These are phyloP conservation scores for Malassezia sympodialis DNA, from an alignment of 1,284 basidiomycete species.

Conservation along the genomic window DNA sequence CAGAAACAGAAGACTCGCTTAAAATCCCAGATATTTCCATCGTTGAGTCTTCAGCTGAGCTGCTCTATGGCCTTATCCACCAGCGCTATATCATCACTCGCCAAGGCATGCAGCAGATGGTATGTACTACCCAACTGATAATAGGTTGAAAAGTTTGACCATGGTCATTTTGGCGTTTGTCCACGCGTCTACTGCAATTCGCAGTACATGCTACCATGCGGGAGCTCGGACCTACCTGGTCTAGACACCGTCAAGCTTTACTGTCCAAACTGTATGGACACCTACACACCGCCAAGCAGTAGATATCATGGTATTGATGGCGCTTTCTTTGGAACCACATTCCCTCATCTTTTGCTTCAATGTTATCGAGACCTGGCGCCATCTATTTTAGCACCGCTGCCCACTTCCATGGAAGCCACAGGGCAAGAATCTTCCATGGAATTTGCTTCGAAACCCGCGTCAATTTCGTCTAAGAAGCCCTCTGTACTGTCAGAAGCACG, in stretches of 20 bases:
- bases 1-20: conserved; percentile 69
- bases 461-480: conserved; percentile 3
- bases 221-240: conserved; percentile 90
- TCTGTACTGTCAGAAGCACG: conserved; percentile 25
- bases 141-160: conserved; percentile 91
- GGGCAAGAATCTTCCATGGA: neutral
- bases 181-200: conserved; percentile 88
- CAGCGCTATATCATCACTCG: conserved; percentile 93
- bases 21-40: conserved; percentile 77
- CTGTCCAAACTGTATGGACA: conserved; percentile 96
- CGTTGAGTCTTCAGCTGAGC: conserved; percentile 91
- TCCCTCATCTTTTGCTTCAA: conserved; percentile 93
- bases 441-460: neutral
- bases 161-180: conserved; percentile 81
- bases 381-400: conserved; percentile 30
- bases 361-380: conserved; percentile 61
- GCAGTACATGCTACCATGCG: conserved; percentile 84
- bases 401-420: neutral
- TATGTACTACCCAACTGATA: conserved; percentile 49
- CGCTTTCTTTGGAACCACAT: conserved; percentile 97
- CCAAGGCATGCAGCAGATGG: conserved; percentile 88
- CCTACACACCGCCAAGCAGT: conserved; percentile 87
- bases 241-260: conserved; percentile 96
- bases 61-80: conserved; percentile 93
- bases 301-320: conserved; percentile 94